phyloP scores from a whole-genome alignment of 2,329 filamentous ascomycete species.

The Rosellinia necatrix region DNA sequence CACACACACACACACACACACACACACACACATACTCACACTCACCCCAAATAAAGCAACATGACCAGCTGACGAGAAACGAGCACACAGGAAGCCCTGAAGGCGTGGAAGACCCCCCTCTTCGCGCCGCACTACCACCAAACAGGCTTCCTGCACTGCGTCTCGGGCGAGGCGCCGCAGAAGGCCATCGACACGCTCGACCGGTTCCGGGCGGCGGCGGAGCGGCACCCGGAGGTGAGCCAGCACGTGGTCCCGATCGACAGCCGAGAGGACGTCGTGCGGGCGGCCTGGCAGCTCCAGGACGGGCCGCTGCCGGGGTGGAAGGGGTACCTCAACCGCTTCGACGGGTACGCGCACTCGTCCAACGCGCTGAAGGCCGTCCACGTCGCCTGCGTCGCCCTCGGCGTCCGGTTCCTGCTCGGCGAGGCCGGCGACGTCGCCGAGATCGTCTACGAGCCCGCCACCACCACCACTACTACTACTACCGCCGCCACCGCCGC shows the following conservation, averaged over 20 bases:
- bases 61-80: neutral
- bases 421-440: conserved; percentile 39
- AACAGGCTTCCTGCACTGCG: conserved; percentile 54
- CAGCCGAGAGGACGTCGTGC: conserved; percentile 46
- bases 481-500: too few relatives aligned
- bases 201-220: conserved; percentile 47
- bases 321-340: conserved; percentile 62
- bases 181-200: conserved; percentile 53
- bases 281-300: conserved; percentile 51
- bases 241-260: conserved; percentile 47
- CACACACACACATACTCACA: too few relatives aligned
- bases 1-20: too few relatives aligned
- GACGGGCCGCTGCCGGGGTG: conserved; percentile 50
- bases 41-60: neutral
- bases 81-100: conserved; percentile 50
- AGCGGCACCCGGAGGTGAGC: conserved; percentile 46
- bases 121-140: conserved; percentile 57
- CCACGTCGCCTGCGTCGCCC: conserved; percentile 46
- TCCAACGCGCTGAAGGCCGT: conserved; percentile 55
- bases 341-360: conserved; percentile 62
- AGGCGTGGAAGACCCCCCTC: conserved; percentile 55
- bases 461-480: conserved; percentile 44
- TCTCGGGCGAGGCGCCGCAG: conserved; percentile 51
- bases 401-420: conserved; percentile 44
- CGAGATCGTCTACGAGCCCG: conserved; percentile 29